Evolutionary conservation across 768 basidiomycete species (phyloP).

Genomic region (Russula brevipes): DNA sequence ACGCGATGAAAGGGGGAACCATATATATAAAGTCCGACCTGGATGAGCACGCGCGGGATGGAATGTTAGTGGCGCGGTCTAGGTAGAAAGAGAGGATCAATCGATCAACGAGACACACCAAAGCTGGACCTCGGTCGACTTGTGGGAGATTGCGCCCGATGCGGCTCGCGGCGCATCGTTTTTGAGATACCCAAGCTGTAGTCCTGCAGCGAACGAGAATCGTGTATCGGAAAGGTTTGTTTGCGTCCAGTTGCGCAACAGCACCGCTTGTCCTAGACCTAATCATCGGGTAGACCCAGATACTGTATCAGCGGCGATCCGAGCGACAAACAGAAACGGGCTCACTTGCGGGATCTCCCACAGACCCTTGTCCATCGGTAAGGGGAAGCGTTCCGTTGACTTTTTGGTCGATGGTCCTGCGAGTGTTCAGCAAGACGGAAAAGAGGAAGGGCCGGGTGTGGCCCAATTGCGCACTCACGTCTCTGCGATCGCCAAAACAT

Average conservation of each 20-base stretch:
- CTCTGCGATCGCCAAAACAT: conserved; percentile 41
- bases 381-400: conserved; percentile 38
- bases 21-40: conserved; percentile 60
- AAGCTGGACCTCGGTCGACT: conserved; percentile 47
- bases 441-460: neutral
- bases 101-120: conserved; percentile 36
- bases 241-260: conserved; percentile 51
- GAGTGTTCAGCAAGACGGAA: conserved; percentile 1
- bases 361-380: conserved; percentile 44
- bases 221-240: conserved; percentile 31
- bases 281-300: neutral
- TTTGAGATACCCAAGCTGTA: conserved; percentile 48
- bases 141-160: conserved; percentile 57
- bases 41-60: neutral
- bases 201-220: conserved; percentile 41
- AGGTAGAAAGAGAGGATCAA: neutral
- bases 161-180: conserved; percentile 39
- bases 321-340: neutral
- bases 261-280: conserved; percentile 51
- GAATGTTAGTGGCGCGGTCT: neutral
- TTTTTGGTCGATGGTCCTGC: conserved; percentile 38
- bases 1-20: conserved; percentile 64
- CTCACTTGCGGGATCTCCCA: conserved; percentile 56
- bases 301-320: neutral
- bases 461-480: conserved; percentile 30